Percentiles rank a stretch among this genome's conserved stretches.
These are phyloP conservation scores for Coniella lustricola DNA, from an alignment of 2,329 filamentous ascomycete genomes.

Conservation along the genomic window DNA sequence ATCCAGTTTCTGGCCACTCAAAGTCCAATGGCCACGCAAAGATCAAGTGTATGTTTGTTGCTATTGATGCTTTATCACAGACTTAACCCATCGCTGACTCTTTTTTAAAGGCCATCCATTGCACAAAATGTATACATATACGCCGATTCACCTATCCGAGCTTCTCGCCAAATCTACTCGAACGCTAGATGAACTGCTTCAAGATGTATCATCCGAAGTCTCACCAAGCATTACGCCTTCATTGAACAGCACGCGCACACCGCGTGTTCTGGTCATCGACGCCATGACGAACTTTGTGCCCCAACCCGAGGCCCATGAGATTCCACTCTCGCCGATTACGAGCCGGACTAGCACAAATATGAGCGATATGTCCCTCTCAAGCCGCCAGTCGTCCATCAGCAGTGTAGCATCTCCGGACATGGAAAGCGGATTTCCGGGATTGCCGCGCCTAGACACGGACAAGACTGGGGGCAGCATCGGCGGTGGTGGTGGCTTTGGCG, in stretches of 20 bases:
- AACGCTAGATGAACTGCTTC: conserved; percentile 41
- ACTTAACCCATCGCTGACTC: not conserved
- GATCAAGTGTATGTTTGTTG: conserved; percentile 36
- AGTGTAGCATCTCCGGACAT: conserved; percentile 3
- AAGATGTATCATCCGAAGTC: conserved; percentile 26
- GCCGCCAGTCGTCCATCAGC: conserved; percentile 14
- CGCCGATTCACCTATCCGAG: conserved; percentile 50
- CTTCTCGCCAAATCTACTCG: conserved; percentile 42
- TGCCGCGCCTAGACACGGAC: not conserved
- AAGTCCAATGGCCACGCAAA: conserved; percentile 40
- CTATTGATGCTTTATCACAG: too few relatives aligned
- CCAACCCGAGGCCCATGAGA: conserved; percentile 35
- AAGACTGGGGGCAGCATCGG: not conserved
- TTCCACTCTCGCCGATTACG: conserved; percentile 42
- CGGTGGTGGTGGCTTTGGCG: not conserved
- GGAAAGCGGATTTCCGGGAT: not conserved
- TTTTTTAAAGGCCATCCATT: conserved; percentile 51
- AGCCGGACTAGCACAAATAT: conserved; percentile 26
- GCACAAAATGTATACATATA: conserved; percentile 57
- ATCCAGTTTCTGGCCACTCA: conserved; percentile 29
- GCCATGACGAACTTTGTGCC: conserved; percentile 50
- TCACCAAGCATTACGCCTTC: conserved; percentile 26
- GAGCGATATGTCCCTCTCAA: conserved; percentile 5
- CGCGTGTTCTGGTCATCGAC: conserved; percentile 53
- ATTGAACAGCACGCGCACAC: conserved; percentile 23